phyloP scores from a whole-genome alignment of 1,284 basidiomycete species.

The Athelia sp. region DNA sequence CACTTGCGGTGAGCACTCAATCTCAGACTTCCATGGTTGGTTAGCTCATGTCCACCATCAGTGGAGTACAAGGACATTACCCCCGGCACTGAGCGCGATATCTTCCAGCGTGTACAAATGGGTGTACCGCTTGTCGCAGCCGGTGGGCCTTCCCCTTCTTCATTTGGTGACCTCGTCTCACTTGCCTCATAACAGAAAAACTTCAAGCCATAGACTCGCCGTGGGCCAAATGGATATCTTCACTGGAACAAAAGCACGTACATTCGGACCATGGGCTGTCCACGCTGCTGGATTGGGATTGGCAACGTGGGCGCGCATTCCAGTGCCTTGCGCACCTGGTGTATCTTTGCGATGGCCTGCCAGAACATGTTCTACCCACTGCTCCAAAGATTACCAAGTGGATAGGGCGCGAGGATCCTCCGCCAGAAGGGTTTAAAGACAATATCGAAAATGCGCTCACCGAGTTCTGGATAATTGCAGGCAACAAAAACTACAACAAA shows the following conservation, averaged over 20 bases:
- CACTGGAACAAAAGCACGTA: slow-evolving; percentile 49
- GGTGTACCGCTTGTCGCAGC: slow-evolving; percentile 65
- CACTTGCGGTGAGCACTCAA: slow-evolving; percentile 49
- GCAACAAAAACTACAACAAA: slow-evolving; percentile 26
- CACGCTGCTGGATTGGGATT: slow-evolving; percentile 50
- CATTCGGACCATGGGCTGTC: slow-evolving; percentile 47
- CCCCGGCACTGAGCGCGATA: slow-evolving; percentile 53
- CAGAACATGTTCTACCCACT: slow-evolving; percentile 43
- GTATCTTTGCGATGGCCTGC: slow-evolving; percentile 54
- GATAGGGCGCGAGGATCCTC: slow-evolving; percentile 42
- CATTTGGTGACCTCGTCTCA: slow-evolving; percentile 1
- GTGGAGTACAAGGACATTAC: slow-evolving; percentile 54
- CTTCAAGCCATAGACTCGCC: slow-evolving; percentile 64
- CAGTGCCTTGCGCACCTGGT: slow-evolving; percentile 63
- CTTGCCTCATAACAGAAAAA: slow-evolving; percentile 44
- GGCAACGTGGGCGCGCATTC: slow-evolving; percentile 62
- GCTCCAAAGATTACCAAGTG: slow-evolving; percentile 53
- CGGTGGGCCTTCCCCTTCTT: slow-evolving; percentile 32
- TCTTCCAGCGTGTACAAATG: slow-evolving; percentile 77
- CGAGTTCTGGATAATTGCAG: slow-evolving; percentile 52
- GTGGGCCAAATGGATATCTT: slow-evolving; percentile 50
- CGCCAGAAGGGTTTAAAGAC: slow-evolving; percentile 39
- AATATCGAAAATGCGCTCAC: slow-evolving; percentile 44
- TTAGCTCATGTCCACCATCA: slow-evolving; percentile 17
- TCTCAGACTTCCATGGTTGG: not conserved